Conservation (phyloP, 116 monocot genomes). For the Thalassia testudinum region DNA sequence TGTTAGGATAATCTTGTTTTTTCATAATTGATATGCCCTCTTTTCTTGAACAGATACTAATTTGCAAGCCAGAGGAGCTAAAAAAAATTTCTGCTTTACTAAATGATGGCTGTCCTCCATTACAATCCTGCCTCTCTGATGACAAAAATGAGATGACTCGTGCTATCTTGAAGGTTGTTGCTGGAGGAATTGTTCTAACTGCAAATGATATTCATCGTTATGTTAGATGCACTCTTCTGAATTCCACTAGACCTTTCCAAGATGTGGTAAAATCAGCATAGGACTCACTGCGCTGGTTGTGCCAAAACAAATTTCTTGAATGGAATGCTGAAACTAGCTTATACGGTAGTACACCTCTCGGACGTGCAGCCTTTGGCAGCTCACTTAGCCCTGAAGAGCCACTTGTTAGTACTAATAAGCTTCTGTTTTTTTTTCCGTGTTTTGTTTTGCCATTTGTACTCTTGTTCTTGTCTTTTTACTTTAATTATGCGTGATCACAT, state of each 20-base stretch:
- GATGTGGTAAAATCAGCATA: constrained; percentile 96
- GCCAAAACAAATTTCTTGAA: constrained; percentile 86
- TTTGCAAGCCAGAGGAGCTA: constrained; percentile 75
- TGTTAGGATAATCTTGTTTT: too few species aligned
- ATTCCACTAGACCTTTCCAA: constrained; percentile 90
- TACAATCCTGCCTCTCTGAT: constrained; percentile 96
- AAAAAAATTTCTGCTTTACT: constrained; percentile 53
- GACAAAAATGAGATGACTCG: constrained; percentile 99
- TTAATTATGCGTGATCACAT: too few species aligned
- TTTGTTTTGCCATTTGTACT: too few species aligned
- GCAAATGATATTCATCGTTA: constrained; percentile 93
- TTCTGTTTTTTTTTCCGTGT: too few species aligned
- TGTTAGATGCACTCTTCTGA: constrained; percentile 96
- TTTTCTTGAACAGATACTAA: constrained; percentile 50
- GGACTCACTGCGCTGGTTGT: constrained; percentile 95
- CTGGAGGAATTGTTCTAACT: constrained; percentile 96
- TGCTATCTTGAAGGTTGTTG: constrained; percentile 95
- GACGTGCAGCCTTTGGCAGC: constrained; percentile 94
- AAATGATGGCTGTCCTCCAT: constrained; percentile 77
- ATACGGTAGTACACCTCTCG: constrained; percentile 81
- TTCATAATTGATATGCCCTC: too few species aligned
- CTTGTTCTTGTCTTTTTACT: neutral
- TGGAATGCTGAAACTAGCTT: constrained; percentile 81
- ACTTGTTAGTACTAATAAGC: constrained; percentile 28
- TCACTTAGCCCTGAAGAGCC: constrained; percentile 97